Evolutionary conservation across 257 asterid genomes (phyloP), one percentile per base, ranked within the genome.

Genomic region (Jasminum sambac): DNA sequence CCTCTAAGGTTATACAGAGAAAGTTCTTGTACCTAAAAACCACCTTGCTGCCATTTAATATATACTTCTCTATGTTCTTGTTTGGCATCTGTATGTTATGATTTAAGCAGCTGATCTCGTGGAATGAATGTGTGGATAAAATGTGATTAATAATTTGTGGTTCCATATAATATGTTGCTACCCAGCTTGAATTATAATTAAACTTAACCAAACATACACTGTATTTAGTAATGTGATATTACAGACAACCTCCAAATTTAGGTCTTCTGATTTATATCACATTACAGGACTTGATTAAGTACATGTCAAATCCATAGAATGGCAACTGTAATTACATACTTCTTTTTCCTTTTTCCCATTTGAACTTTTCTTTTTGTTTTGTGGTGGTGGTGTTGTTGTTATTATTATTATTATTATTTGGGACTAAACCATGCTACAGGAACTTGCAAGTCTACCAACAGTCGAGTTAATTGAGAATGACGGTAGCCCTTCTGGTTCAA

Each of bases 401-500:
- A 30, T 30, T 30, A 30, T 30, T 30, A 30, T 30, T 30, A 30
- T 30, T 30, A 30, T 30, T 30, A 30, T 30, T 30, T 30, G 36
- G 36, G 36, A 30, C 36, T 30, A 30, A 63, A 64, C 75, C 69
- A 63, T 73, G 36, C 42, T 74, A n/a, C 77, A 94, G 98, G 95
- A 89, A 73, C 86, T 94, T 38, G 96, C 97, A 70, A 85, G 78
- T 80, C 57, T 89, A 67, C 77, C 88, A 60, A 60, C 84, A 48
- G 74, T 87, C 55, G 96, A 94, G 82, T 84, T 94, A 76, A 83
- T 94, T 73, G 79, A 89, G 68, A 85, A 84, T 60, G 99, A 94
- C 84, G 97, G 99, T 71, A 94, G 99, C 86, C 97, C 99, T 78
- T 94, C 99, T 36, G 88, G 90, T 70, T 79, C 74, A 80, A 94